Conservation (phyloP, 108 stramenopile genomes). For the Fragilaria crotonensis region DNA sequence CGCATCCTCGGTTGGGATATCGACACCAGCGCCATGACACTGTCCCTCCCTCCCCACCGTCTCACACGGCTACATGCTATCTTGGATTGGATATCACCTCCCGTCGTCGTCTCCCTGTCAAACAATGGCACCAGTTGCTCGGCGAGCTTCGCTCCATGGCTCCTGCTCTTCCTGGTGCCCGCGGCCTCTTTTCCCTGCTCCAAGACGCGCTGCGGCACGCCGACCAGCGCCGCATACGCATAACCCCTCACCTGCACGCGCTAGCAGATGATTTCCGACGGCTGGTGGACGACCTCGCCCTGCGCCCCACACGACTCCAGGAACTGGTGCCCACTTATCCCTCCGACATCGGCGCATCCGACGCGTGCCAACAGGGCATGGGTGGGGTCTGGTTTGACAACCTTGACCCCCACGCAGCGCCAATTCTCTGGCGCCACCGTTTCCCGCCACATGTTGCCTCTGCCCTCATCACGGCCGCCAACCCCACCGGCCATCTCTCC, state of each 20-base stretch:
- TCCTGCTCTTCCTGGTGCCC: too few species aligned
- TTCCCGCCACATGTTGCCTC: neutral
- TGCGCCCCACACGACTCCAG: constrained; percentile 19
- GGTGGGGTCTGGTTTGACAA: neutral
- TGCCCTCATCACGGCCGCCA: neutral
- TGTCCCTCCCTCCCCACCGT: constrained; percentile 9
- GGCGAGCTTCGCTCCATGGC: too few species aligned
- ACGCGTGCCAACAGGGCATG: constrained; percentile 26
- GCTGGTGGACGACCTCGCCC: constrained; percentile 8
- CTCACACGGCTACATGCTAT: constrained; percentile 8
- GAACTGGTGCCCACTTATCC: constrained; percentile 26
- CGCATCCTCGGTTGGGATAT: constrained; percentile 16
- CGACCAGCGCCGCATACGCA: neutral
- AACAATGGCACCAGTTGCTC: constrained; percentile 16
- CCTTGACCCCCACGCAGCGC: neutral
- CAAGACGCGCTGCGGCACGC: constrained; percentile 9
- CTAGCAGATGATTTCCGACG: constrained; percentile 25
- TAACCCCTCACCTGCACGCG: constrained; percentile 18
- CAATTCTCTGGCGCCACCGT: constrained; percentile 7
- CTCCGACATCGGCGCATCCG: constrained; percentile 11
- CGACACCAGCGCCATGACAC: constrained; percentile 9
- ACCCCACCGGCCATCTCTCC: constrained; percentile 13
- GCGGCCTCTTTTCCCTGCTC: constrained; percentile 11
- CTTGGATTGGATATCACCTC: neutral
- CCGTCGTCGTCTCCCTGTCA: neutral